Conservation (phyloP, 768 basidiomycete genomes). For the Phlebiopsis flavidoalba region DNA sequence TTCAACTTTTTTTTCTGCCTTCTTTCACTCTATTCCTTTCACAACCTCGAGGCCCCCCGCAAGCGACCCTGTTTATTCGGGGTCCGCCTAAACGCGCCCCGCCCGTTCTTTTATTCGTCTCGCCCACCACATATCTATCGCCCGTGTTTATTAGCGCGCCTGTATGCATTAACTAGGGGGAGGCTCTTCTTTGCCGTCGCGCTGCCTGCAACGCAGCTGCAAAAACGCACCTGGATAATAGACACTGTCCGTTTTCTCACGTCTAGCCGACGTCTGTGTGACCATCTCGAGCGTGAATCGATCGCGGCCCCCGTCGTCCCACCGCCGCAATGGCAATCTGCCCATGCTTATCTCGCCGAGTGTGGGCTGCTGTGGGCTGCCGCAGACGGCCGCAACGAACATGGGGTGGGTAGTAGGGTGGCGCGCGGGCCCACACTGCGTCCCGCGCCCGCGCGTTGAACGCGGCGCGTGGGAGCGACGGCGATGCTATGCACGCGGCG, state of each 20-base stretch:
- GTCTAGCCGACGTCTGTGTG: neutral
- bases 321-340: neutral
- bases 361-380: neutral
- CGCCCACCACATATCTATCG: conserved; percentile 1
- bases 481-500: neutral
- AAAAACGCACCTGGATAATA: conserved; percentile 4
- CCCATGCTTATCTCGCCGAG: neutral
- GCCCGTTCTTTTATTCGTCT: neutral
- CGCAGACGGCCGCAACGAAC: neutral
- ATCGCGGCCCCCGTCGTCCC: neutral
- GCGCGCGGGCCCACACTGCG: neutral
- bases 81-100: neutral
- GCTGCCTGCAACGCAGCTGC: neutral
- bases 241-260: neutral
- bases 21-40: neutral
- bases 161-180: conserved; percentile 1
- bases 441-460: neutral
- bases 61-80: neutral
- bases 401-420: neutral
- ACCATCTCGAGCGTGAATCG: conserved; percentile 1
- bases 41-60: neutral
- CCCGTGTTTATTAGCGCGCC: conserved; percentile 2
- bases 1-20: neutral
- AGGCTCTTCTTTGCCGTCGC: neutral
- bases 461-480: neutral